phyloP scores from a whole-genome alignment of 805 yeast species.

The Metschnikowia bowlesiae region DNA sequence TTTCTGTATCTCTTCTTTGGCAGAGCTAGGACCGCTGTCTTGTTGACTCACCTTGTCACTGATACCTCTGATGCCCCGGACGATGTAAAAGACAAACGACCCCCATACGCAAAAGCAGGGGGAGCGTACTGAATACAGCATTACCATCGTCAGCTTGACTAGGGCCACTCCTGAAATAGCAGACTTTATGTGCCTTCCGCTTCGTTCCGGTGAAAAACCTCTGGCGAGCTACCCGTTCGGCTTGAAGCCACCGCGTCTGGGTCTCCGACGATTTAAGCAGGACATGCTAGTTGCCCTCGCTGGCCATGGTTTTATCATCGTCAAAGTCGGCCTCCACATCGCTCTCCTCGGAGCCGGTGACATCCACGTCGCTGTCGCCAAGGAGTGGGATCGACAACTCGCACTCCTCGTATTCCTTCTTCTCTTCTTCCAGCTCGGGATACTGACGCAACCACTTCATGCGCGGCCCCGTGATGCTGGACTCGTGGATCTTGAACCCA shows the following conservation, averaged over 20 bases:
- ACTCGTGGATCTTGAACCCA: conserved; percentile 79
- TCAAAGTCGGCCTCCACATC: conserved; percentile 25
- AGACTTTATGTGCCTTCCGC: background rate
- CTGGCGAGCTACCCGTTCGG: background rate
- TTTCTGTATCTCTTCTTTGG: no score
- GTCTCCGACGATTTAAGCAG: background rate
- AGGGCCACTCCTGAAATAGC: background rate
- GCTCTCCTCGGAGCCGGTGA: conserved; percentile 22
- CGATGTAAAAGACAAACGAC: no score
- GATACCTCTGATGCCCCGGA: no score
- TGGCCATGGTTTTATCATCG: conserved; percentile 43
- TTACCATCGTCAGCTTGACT: background rate
- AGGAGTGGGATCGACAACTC: conserved; percentile 52
- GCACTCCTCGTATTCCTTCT: conserved; percentile 58
- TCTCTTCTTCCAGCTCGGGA: conserved; percentile 61
- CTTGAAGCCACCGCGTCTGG: background rate
- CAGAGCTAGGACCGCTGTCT: no score
- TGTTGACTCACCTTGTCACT: no score
- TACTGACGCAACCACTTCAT: conserved; percentile 90
- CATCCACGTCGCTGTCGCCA: conserved; percentile 23
- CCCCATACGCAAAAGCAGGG: no score
- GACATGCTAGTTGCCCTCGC: conserved; percentile 23
- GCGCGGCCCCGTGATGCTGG: conserved; percentile 79
- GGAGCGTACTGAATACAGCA: no score
- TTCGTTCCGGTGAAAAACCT: background rate